These are phyloP conservation scores for Penicillium freii DNA, from an alignment of 2,329 filamentous ascomycete species.

Conservation along the genomic window DNA sequence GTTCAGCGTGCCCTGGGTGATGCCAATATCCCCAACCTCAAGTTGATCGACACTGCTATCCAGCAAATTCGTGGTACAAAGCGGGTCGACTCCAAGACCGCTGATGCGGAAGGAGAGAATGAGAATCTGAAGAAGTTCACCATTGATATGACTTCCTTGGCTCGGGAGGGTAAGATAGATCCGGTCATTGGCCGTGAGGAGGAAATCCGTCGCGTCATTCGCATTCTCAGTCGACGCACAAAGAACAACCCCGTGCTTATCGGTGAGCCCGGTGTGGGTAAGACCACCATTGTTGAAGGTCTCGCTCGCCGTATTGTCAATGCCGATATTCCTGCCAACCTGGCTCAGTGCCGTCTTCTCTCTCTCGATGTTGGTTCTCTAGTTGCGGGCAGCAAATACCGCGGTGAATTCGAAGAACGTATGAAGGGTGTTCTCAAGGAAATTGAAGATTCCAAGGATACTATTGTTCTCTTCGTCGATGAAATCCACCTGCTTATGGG, in stretches of 20 bases:
- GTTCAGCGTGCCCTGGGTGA: slow-evolving; percentile 76
- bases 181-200: slow-evolving; percentile 96
- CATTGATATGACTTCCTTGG: slow-evolving; percentile 96
- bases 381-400: slow-evolving; percentile 96
- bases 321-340: slow-evolving; percentile 90
- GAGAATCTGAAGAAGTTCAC: slow-evolving; percentile 98
- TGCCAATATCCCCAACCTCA: slow-evolving; percentile 85
- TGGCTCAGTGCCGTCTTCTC: slow-evolving; percentile 88
- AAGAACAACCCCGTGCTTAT: slow-evolving; percentile 99
- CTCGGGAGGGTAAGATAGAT: slow-evolving; percentile 94
- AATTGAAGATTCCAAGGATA: slow-evolving; percentile 90
- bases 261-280: slow-evolving; percentile 95
- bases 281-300: slow-evolving; percentile 96
- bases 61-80: slow-evolving; percentile 87
- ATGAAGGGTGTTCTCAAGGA: slow-evolving; percentile 99
- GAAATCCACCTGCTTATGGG: slow-evolving; percentile 99
- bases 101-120: slow-evolving; percentile 84
- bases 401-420: slow-evolving; percentile 96
- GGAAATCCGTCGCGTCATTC: slow-evolving; percentile 86
- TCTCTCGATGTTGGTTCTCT: slow-evolving; percentile 93
- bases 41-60: slow-evolving; percentile 86
- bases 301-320: slow-evolving; percentile 95
- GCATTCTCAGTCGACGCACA: slow-evolving; percentile 86
- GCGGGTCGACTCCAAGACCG: slow-evolving; percentile 92
- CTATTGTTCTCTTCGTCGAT: slow-evolving; percentile 96